Percentiles rank a stretch among this genome's conserved stretches.
phyloP scores from a whole-genome alignment of 148 eudicot species.

The Heliosperma pusillum region DNA sequence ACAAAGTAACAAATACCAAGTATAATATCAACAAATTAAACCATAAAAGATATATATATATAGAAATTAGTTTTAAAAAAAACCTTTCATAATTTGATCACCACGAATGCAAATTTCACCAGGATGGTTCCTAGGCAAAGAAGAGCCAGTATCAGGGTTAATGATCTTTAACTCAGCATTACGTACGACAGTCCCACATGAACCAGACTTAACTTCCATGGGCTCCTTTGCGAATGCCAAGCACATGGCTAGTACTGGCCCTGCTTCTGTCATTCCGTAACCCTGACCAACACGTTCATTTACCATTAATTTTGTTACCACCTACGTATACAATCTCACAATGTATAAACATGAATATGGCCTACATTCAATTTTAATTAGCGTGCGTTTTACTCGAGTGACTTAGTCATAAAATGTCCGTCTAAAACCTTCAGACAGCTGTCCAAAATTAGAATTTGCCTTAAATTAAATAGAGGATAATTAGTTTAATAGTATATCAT shows the following conservation, averaged over 20 bases:
- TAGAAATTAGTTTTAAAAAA: no score
- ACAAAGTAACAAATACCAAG: no score
- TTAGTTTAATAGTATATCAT: no score
- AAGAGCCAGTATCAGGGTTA: constrained; percentile 66
- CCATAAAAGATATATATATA: no score
- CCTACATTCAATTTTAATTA: neutral
- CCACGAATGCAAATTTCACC: constrained; percentile 95
- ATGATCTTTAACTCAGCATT: constrained; percentile 78
- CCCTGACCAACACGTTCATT: constrained; percentile 39
- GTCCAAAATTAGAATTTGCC: no score
- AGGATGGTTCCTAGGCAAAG: constrained; percentile 52
- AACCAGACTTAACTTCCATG: constrained; percentile 63
- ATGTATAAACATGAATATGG: neutral
- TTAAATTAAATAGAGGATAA: no score
- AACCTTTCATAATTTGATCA: constrained; percentile 79
- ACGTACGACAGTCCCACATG: constrained; percentile 85
- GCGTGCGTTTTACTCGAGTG: no score
- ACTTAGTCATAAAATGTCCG: no score
- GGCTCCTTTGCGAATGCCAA: constrained; percentile 82
- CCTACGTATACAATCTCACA: neutral
- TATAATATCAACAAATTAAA: no score
- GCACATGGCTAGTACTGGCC: constrained; percentile 82
- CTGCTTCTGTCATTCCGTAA: constrained; percentile 95
- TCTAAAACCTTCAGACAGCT: no score
- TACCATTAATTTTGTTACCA: neutral